Evolutionary conservation across 1,139 yeast genomes (phyloP).

Genomic region (Hansenula lynferdii): DNA sequence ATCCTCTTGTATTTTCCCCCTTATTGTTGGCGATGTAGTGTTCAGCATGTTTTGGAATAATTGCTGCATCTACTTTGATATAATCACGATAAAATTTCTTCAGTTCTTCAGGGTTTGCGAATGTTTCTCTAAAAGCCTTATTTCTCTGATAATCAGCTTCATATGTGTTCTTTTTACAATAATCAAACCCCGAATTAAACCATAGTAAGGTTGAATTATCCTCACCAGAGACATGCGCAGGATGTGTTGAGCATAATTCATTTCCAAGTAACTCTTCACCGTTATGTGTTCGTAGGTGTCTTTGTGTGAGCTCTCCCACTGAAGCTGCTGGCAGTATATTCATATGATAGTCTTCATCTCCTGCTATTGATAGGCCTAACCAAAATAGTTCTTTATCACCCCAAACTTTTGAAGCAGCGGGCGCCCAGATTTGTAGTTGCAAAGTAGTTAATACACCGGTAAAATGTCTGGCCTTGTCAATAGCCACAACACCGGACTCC

Average conservation of each 20-base stretch:
- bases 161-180: constrained; percentile 42
- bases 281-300: constrained; percentile 7
- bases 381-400: constrained; percentile 58
- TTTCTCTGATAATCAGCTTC: constrained; percentile 24
- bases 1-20: constrained; percentile 47
- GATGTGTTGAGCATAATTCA: constrained; percentile 59
- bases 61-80: constrained; percentile 39
- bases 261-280: constrained; percentile 26
- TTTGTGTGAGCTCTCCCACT: constrained; percentile 18
- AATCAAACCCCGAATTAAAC: constrained; percentile 59
- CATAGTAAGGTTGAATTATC: constrained; percentile 44
- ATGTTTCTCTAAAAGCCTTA: not conserved
- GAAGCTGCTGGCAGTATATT: constrained; percentile 21
- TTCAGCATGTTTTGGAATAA: constrained; percentile 51
- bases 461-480: constrained; percentile 39
- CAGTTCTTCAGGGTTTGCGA: constrained; percentile 6
- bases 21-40: constrained; percentile 31
- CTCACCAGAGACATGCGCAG: constrained; percentile 48
- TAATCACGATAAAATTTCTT: constrained; percentile 32
- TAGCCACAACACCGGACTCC: constrained; percentile 51
- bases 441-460: constrained; percentile 36
- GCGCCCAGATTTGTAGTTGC: constrained; percentile 29
- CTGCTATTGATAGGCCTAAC: constrained; percentile 32
- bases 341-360: constrained; percentile 20
- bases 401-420: constrained; percentile 28